Conservation (phyloP, 2,329 filamentous ascomycete species). For the Colletotrichum tropicale region DNA sequence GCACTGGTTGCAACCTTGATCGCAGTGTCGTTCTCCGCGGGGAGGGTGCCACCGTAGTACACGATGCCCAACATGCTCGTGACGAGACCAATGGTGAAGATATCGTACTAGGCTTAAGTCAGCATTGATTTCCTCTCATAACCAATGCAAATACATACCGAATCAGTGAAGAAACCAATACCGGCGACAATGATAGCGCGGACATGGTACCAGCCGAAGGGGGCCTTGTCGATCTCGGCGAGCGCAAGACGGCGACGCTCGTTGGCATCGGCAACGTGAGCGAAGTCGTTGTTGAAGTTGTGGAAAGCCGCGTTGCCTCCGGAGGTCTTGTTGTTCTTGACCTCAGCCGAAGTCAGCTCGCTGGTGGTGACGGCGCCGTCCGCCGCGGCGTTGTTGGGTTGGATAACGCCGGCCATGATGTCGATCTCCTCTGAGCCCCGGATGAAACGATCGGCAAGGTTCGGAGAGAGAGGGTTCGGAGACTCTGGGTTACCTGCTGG, state of each 20-base stretch:
- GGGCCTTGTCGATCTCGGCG: conserved; percentile 81
- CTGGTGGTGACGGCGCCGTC: not conserved
- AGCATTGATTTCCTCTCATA: not conserved
- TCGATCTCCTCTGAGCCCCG: not conserved
- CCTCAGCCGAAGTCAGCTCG: not conserved
- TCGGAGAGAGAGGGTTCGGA: not conserved
- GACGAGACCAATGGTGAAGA: conserved; percentile 77
- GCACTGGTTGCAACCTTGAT: conserved; percentile 87
- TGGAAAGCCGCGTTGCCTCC: conserved; percentile 75
- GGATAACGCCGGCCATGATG: conserved; percentile 6
- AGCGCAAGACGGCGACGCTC: conserved; percentile 81
- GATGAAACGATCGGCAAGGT: conserved; percentile 8
- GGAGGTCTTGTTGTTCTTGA: conserved; percentile 47
- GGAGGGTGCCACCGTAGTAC: conserved; percentile 71
- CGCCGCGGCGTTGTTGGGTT: not conserved
- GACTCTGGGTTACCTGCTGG: not conserved
- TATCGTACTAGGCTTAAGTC: conserved; percentile 61
- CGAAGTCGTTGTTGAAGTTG: conserved; percentile 79
- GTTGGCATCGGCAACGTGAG: conserved; percentile 70
- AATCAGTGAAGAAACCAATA: conserved; percentile 89
- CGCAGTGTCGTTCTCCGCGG: conserved; percentile 72
- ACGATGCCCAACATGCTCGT: conserved; percentile 81
- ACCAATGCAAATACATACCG: conserved; percentile 33
- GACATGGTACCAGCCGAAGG: conserved; percentile 85
- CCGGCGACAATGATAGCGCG: conserved; percentile 79